These are phyloP conservation scores for Artemisia argyi DNA, from an alignment of 129 eudicot genomes.

Conservation along the genomic window DNA sequence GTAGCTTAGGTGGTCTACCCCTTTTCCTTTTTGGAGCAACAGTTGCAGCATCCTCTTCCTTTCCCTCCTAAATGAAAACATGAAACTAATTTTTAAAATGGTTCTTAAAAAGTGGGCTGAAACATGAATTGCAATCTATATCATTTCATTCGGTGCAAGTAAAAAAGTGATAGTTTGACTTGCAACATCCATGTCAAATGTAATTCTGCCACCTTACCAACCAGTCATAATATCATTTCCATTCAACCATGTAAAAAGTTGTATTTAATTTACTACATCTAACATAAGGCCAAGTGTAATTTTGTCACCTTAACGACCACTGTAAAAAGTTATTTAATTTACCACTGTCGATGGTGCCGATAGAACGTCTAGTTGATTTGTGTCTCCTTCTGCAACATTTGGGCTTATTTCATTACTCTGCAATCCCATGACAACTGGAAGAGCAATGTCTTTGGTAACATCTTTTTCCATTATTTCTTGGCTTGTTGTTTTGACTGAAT, in stretches of 20 bases:
- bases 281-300: not conserved
- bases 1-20: conserved; percentile 60
- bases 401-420: conserved; percentile 28
- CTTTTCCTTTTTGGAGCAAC: conserved; percentile 47
- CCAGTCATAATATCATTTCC: not conserved
- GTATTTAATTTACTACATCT: too few relatives aligned
- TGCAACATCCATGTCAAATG: not conserved
- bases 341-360: conserved; percentile 7
- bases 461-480: conserved; percentile 25
- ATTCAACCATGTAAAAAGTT: not conserved
- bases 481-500: conserved; percentile 20
- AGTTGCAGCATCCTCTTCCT: conserved; percentile 31
- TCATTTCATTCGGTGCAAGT: not conserved
- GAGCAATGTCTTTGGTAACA: conserved; percentile 16
- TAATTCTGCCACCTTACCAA: too few relatives aligned
- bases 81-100: not conserved
- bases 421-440: conserved; percentile 42
- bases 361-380: conserved; percentile 26
- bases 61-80: conserved; percentile 41
- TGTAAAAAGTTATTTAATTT: too few relatives aligned
- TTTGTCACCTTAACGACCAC: conserved; percentile 33
- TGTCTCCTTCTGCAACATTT: conserved; percentile 19
- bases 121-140: not conserved
- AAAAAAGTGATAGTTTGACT: not conserved
- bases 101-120: too few relatives aligned